Conservation (phyloP, 805 yeast genomes). For the Brettanomyces sp. region DNA sequence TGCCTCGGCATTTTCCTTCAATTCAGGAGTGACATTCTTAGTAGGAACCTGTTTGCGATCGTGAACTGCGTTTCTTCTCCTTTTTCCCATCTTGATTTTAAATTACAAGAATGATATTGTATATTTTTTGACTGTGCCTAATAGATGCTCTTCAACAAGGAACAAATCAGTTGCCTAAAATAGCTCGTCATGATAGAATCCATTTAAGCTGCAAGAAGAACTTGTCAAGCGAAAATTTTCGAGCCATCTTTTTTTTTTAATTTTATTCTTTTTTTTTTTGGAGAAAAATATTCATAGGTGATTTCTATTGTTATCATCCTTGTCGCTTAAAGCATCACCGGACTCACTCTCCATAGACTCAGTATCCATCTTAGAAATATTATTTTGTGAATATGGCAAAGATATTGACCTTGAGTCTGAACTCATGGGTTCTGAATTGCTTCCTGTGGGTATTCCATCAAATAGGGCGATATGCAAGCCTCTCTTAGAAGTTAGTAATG, state of each 20-base stretch:
- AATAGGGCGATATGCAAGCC: neutral
- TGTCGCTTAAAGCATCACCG: slow-evolving; percentile 1
- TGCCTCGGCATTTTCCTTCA: slow-evolving; percentile 56
- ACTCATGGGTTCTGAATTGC: neutral
- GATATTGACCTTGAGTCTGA: neutral
- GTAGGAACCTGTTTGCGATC: slow-evolving; percentile 35
- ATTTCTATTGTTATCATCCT: neutral
- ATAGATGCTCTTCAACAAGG: too few relatives aligned
- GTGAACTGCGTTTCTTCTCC: slow-evolving; percentile 12
- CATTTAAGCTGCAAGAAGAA: neutral
- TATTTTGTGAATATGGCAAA: neutral
- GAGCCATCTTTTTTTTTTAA: neutral
- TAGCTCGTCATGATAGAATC: too few relatives aligned
- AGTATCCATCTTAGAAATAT: slow-evolving; percentile 1
- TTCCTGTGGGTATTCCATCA: neutral
- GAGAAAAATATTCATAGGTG: neutral
- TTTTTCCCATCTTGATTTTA: slow-evolving; percentile 37
- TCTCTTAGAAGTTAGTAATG: neutral
- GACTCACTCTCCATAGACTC: slow-evolving; percentile 5
- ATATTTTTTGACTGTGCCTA: too few relatives aligned
- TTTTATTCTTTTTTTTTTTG: neutral
- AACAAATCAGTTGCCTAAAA: too few relatives aligned
- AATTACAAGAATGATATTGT: too few relatives aligned
- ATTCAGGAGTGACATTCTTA: slow-evolving; percentile 57
- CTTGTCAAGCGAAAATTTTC: too few relatives aligned